Base-by-base conservation (phyloP, 768 basidiomycete species). In the Tulasnella sp. region DNA sequence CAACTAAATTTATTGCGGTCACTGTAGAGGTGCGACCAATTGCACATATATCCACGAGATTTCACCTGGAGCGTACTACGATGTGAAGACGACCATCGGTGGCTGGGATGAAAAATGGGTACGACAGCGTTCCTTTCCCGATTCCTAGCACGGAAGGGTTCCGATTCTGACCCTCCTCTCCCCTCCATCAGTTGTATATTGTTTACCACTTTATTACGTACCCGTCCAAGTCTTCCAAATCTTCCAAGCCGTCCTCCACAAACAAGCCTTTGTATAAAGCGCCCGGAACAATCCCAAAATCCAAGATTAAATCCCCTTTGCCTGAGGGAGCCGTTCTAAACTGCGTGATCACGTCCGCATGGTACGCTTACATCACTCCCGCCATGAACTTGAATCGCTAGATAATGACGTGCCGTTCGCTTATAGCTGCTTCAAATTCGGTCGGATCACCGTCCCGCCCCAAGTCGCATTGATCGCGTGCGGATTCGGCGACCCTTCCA, bases 81-180 rank as follows among this genome's bases (percentile, higher is more conserved):
- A 88, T 70, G 74, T 87, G 7, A 74, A 81, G 41, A 66, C 79
- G 10, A 73, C 68, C 23, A 69, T 86, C 1, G 81, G 72, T 8
- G 71, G 77, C 3, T 88, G 86, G 86, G 86, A 86, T 56, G 71
- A 82, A 30, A 88, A 88, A 78, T 88, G 86, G 86, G 86, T 85
- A 38, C 15, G 34, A 15, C 71, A 17, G 7, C 15, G 9, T 30
- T 38, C 15, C 43, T 49, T 3, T 19, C 5, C 9, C 5, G 4
- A 24, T 19, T 48, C 41, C 48, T 17, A n/a, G n/a, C n/a, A n/a
- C n/a, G 29, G 4, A 0, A 21, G 34, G 32, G 32, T 24, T 38
- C 56, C 54, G 42, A 19, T 43, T 29, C 41, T 44, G 34, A 38
- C 34, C 34, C 44, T 26, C 5, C 2, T 24, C 3, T 42, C 52